These are phyloP conservation scores for Wickerhamomyces sp. DNA, from an alignment of 1,139 yeast species.

Conservation along the genomic window DNA sequence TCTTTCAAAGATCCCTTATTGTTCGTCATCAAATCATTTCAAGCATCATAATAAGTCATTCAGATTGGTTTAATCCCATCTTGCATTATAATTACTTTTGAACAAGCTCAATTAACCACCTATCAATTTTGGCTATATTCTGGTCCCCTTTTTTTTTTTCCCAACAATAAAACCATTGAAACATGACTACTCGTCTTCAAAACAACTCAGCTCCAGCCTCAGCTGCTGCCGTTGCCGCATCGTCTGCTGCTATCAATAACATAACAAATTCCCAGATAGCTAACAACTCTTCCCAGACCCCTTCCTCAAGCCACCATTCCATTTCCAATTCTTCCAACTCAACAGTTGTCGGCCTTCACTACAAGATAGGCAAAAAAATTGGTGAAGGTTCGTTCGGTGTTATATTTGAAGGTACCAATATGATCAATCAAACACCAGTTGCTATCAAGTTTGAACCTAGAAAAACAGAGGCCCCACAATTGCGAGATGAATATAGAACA, in stretches of 20 bases:
- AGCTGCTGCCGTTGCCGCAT: constrained; percentile 26
- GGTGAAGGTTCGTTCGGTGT: constrained; percentile 99
- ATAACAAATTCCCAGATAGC: constrained; percentile 17
- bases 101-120: not conserved
- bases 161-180: not conserved
- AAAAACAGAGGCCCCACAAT: constrained; percentile 95
- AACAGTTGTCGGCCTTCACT: constrained; percentile 68
- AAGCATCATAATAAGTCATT: too few species aligned
- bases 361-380: constrained; percentile 92
- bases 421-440: constrained; percentile 75
- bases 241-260: constrained; percentile 26
- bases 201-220: constrained; percentile 10
- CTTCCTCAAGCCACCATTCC: constrained; percentile 2
- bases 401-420: constrained; percentile 89
- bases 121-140: not conserved
- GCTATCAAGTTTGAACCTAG: constrained; percentile 81
- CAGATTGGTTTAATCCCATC: too few species aligned
- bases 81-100: not conserved
- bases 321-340: constrained; percentile 10
- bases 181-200: constrained; percentile 7
- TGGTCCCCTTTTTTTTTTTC: not conserved
- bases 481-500: constrained; percentile 92
- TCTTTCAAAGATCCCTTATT: too few species aligned
- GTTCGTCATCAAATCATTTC: too few species aligned
- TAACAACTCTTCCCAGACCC: constrained; percentile 1